Conservation (phyloP, 305 asterid species). For the Rubia balearica region DNA sequence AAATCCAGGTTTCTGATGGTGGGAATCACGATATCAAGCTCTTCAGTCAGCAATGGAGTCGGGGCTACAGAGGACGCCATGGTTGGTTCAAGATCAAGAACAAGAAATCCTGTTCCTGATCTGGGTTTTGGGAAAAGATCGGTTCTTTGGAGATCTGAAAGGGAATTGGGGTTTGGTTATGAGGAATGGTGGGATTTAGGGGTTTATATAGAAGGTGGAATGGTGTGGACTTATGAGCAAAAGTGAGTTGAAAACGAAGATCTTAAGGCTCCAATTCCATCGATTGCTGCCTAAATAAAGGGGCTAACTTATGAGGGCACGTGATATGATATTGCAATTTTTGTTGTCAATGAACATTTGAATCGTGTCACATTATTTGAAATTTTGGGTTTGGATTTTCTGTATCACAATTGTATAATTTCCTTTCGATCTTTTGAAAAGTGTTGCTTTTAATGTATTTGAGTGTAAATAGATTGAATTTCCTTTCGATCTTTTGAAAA, state of each 20-base stretch:
- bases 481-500: too few species aligned
- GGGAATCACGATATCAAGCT: conserved; percentile 38
- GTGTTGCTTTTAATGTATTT: too few species aligned
- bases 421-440: too few species aligned
- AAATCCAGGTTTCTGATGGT: conserved; percentile 40
- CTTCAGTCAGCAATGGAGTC: conserved; percentile 28
- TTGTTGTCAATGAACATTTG: background rate
- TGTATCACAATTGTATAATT: too few species aligned
- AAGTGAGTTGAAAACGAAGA: background rate
- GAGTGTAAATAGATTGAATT: too few species aligned
- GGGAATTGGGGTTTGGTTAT: background rate
- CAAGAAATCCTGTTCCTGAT: background rate
- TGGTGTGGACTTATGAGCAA: background rate
- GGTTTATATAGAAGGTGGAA: background rate
- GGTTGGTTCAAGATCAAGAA: background rate
- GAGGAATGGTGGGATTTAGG: background rate
- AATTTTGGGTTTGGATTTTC: too few species aligned
- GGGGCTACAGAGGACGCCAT: conserved; percentile 23
- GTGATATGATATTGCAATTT: background rate
- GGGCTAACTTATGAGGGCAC: background rate
- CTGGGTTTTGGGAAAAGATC: background rate
- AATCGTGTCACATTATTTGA: too few species aligned
- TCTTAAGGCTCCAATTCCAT: background rate
- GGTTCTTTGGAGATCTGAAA: conserved; percentile 6
- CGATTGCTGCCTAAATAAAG: conserved; percentile 7